phyloP scores from a whole-genome alignment of 108 stramenopile genomes.

The Mediolabrus comicus region DNA sequence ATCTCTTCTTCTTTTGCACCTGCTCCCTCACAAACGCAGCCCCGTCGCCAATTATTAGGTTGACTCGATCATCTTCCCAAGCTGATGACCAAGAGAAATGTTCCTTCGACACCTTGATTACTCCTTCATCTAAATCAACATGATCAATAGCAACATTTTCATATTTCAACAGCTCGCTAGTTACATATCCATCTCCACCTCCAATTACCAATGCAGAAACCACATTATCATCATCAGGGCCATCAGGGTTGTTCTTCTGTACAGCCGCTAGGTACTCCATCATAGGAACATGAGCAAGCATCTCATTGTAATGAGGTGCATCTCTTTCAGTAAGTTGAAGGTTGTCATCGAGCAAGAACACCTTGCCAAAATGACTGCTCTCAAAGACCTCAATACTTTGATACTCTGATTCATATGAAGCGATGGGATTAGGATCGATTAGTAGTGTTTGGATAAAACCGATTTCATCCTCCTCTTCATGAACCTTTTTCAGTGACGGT shows the following conservation, averaged over 20 bases:
- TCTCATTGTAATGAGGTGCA: conserved; percentile 83
- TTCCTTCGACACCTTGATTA: conserved; percentile 59
- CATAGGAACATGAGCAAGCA: conserved; percentile 83
- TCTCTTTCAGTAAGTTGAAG: conserved; percentile 79
- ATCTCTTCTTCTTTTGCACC: conserved; percentile 30
- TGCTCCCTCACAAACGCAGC: conserved; percentile 59
- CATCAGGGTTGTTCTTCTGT: background rate
- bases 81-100: conserved; percentile 71
- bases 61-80: conserved; percentile 73
- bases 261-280: conserved; percentile 54
- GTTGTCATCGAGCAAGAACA: conserved; percentile 69
- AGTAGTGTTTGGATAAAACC: conserved; percentile 40
- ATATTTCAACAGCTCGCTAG: conserved; percentile 58
- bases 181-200: conserved; percentile 75
- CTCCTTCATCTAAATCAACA: conserved; percentile 77
- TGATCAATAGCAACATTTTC: conserved; percentile 67
- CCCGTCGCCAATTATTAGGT: conserved; percentile 68
- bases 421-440: conserved; percentile 46
- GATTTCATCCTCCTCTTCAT: conserved; percentile 38
- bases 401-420: conserved; percentile 50
- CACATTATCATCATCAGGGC: conserved; percentile 22
- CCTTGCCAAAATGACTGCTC: conserved; percentile 64
- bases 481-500: background rate
- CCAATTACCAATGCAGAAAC: conserved; percentile 66
- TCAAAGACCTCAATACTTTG: conserved; percentile 69